Base-by-base conservation (phyloP, 2,329 filamentous ascomycete species). In the Fulvia fulva region DNA sequence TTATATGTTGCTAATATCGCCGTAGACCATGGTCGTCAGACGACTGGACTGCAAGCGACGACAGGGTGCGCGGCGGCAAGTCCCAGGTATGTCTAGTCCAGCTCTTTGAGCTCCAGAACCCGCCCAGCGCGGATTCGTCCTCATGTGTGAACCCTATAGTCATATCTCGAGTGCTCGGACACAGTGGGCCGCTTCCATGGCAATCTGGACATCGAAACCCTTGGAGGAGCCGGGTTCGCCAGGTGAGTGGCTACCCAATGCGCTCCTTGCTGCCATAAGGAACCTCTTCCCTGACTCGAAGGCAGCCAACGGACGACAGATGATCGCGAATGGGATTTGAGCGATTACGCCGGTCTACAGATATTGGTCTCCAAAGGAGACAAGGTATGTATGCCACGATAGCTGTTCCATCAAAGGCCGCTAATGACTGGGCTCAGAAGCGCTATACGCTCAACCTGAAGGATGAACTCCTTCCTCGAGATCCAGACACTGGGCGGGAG, bases 221-320 rank as follows among this genome's bases (percentile, higher is more conserved):
- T 94, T 0, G 89, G 89, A 25, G 89, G 89, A 28, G 90, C 90
- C 0, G 90, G 90, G 5, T 94, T 95, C 70, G 90, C 90, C 3
- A 50, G 47, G 47, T 50, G 21, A 12, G 28, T 32, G 28, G 4
- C 28, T 32, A 12, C 8, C 28, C 8, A 12, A 25, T 25, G 21
- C 2, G 12, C 8, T 8, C 9, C 11, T 23, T 14, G 25, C 44
- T 5, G 12, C 11, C 44, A 47, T 47, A 19, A 12, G 9, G 11
- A 47, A 25, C n/a, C 9, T 22, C 6, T 25, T 8, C 3, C 3
- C 23, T 26, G 23, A 26, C 12, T 8, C 16, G 19, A n/a, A 16
- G 12, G 16, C 9, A 90, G 87, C 4, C 90, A 93, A 71, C 83
- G 87, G 49, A 91, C 87, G 4, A 80, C 78, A 3, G 74, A 73